phyloP scores from a whole-genome alignment of 352 stramenopile genomes.

The Blastocystis hominis region DNA sequence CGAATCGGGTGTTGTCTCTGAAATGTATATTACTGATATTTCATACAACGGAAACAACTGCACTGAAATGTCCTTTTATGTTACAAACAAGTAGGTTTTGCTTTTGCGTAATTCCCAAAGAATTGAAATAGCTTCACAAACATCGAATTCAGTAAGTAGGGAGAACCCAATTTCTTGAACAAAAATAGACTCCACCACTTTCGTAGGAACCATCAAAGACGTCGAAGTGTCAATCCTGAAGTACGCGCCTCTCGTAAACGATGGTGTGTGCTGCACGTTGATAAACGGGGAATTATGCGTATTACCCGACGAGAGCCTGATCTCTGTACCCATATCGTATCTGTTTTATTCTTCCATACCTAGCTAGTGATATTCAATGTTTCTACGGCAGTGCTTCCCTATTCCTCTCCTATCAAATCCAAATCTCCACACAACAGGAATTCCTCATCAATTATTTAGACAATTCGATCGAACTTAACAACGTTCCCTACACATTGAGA shows the following conservation, averaged over 20 bases:
- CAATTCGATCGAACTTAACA: neutral
- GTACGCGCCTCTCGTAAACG: neutral
- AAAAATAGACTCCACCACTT: neutral
- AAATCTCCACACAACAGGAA: neutral
- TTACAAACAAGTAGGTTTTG: slow-evolving; percentile 10
- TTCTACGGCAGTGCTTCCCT: neutral
- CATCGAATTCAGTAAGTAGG: too few relatives aligned
- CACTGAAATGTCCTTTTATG: neutral
- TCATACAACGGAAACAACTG: neutral
- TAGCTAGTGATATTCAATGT: neutral
- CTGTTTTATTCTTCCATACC: neutral
- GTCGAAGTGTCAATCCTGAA: slow-evolving; percentile 26
- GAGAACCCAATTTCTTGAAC: too few relatives aligned
- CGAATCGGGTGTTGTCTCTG: neutral
- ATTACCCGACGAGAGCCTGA: neutral
- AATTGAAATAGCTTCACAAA: neutral
- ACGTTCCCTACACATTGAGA: neutral
- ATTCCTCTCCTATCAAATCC: neutral
- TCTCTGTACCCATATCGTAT: slow-evolving; percentile 18
- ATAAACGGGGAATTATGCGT: neutral
- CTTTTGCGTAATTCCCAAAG: neutral
- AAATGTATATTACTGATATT: slow-evolving; percentile 36
- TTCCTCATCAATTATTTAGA: neutral
- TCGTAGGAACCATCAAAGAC: neutral
- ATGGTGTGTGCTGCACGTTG: neutral